Evolutionary conservation across 179 eudicot species (phyloP).

Genomic region (Pouteria campechiana): DNA sequence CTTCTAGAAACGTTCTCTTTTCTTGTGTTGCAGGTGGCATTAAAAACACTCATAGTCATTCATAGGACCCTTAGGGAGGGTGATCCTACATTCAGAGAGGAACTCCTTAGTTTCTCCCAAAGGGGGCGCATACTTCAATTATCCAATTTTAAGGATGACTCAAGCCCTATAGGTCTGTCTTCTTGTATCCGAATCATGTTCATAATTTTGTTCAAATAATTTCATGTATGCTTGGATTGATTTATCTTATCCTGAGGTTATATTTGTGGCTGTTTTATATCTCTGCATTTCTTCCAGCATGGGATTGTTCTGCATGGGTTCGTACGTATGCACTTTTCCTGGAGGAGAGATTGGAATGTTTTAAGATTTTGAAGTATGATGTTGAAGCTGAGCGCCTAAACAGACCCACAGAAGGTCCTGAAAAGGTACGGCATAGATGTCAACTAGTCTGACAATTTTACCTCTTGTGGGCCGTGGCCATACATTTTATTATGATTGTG

Average conservation of each 20-base stretch:
- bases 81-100: constrained; percentile 90
- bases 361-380: constrained; percentile 69
- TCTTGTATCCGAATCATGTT: constrained; percentile 8
- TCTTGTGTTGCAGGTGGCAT: constrained; percentile 55
- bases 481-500: constrained; percentile 1
- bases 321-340: constrained; percentile 77
- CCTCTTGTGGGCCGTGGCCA: background rate
- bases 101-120: constrained; percentile 66
- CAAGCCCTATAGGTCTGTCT: constrained; percentile 75
- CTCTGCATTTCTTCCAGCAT: constrained; percentile 33
- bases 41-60: constrained; percentile 76
- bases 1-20: background rate
- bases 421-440: constrained; percentile 37
- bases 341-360: constrained; percentile 93
- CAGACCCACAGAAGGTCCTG: constrained; percentile 62
- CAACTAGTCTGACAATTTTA: background rate
- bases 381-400: constrained; percentile 85
- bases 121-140: constrained; percentile 63
- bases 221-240: background rate
- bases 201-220: background rate
- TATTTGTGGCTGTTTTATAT: background rate
- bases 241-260: background rate
- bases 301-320: constrained; percentile 97
- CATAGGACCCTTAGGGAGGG: constrained; percentile 81
- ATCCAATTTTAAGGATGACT: constrained; percentile 85